Percentiles rank a stretch among this genome's conserved stretches.
Evolutionary conservation across 2,329 filamentous ascomycete genomes (phyloP).

Genomic region (Emericellopsis cladophorae): DNA sequence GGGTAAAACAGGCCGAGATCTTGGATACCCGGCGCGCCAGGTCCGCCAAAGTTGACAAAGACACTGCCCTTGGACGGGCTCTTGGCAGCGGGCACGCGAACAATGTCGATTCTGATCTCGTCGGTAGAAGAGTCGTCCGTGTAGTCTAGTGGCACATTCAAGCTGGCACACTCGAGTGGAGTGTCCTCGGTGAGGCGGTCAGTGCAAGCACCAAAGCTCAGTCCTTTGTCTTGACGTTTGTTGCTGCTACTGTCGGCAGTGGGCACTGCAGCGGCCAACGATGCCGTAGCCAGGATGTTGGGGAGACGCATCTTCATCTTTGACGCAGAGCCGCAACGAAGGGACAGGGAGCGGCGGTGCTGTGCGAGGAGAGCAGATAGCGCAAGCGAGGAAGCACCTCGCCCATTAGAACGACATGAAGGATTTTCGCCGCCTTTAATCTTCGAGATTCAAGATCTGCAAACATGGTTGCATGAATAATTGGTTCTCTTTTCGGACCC

Average conservation of each 20-base stretch:
- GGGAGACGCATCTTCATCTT: background rate
- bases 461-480: too few relatives aligned
- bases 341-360: too few relatives aligned
- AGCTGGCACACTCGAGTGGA: constrained; percentile 16
- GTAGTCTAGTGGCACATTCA: constrained; percentile 28
- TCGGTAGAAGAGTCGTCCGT: constrained; percentile 12
- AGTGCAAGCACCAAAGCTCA: background rate
- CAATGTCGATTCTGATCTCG: constrained; percentile 15
- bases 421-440: too few relatives aligned
- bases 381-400: too few relatives aligned
- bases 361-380: too few relatives aligned
- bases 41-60: constrained; percentile 24
- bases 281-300: background rate
- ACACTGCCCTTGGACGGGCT: constrained; percentile 20
- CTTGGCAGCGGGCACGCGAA: constrained; percentile 15
- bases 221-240: background rate
- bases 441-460: too few relatives aligned
- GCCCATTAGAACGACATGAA: too few relatives aligned
- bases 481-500: too few relatives aligned
- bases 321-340: background rate
- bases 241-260: background rate
- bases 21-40: constrained; percentile 9
- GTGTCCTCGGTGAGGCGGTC: background rate
- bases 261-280: background rate
- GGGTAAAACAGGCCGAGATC: background rate